phyloP scores from a whole-genome alignment of 371 early-diverging fungal genomes.

The Parasitella parasitica region DNA sequence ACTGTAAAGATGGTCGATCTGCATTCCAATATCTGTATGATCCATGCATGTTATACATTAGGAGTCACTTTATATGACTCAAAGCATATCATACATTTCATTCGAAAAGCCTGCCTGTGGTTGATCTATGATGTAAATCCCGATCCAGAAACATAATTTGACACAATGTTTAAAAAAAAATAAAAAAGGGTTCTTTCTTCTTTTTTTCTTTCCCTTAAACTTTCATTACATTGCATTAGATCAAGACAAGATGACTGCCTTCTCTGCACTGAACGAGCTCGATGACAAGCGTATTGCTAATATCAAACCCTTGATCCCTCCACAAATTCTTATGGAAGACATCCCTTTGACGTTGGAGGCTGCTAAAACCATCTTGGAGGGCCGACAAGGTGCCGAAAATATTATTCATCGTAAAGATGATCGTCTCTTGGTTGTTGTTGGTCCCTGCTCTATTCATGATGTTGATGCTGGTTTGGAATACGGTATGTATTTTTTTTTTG shows the following conservation, averaged over 20 bases:
- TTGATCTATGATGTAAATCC: background rate
- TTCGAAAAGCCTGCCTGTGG: background rate
- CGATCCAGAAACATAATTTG: background rate
- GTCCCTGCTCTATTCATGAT: constrained; percentile 94
- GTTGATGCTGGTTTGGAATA: constrained; percentile 76
- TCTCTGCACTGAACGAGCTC: constrained; percentile 68
- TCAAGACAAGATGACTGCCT: background rate
- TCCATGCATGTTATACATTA: background rate
- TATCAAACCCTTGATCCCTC: constrained; percentile 89
- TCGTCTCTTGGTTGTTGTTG: constrained; percentile 76
- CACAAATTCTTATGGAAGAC: constrained; percentile 92
- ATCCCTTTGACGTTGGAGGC: constrained; percentile 63
- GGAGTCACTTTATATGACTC: background rate
- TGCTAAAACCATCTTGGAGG: constrained; percentile 46
- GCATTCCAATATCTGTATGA: no score
- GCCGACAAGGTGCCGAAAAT: constrained; percentile 56
- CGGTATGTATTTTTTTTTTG: background rate
- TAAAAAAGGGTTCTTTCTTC: background rate
- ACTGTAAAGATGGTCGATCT: no score
- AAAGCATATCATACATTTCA: background rate
- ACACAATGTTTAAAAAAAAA: background rate
- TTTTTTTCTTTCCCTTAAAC: background rate
- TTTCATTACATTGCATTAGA: background rate
- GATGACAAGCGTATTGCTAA: constrained; percentile 88
- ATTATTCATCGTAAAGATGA: constrained; percentile 79